phyloP scores from a whole-genome alignment of 139 green algal genomes.

The Zygnema circumcarinatum region DNA sequence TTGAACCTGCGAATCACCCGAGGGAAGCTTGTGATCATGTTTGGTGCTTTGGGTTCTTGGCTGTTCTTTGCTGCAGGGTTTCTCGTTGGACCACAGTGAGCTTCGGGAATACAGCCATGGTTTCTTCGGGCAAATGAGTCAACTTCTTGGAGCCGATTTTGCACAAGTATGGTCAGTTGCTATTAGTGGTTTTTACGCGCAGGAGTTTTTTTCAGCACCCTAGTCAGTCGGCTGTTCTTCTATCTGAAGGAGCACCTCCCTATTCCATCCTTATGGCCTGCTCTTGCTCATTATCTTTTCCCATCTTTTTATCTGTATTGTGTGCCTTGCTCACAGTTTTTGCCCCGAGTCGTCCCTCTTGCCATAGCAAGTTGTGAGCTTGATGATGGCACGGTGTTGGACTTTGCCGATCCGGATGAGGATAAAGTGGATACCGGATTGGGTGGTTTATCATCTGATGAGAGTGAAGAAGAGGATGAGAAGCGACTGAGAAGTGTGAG shows the following conservation, averaged over 20 bases:
- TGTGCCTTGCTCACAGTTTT: slow-evolving; percentile 55
- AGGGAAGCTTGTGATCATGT: no score
- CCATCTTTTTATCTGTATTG: neutral
- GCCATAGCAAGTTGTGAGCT: slow-evolving; percentile 65
- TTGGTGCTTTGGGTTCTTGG: no score
- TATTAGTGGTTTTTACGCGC: no score
- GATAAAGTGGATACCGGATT: neutral
- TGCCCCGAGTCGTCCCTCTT: slow-evolving; percentile 65
- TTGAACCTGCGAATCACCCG: no score
- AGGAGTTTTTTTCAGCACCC: no score
- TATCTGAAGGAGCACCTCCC: no score
- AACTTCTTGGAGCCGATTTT: slow-evolving; percentile 66
- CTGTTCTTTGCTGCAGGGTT: slow-evolving; percentile 60
- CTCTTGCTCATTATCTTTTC: neutral
- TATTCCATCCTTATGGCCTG: slow-evolving; percentile 1
- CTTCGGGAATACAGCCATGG: slow-evolving; percentile 79
- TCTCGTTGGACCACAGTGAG: slow-evolving; percentile 66
- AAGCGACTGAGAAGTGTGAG: slow-evolving; percentile 25
- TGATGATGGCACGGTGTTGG: slow-evolving; percentile 66
- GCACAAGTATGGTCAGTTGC: slow-evolving; percentile 36
- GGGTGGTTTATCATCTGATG: slow-evolving; percentile 38
- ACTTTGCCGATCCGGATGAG: slow-evolving; percentile 36
- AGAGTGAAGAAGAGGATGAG: slow-evolving; percentile 58
- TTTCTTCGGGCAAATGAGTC: slow-evolving; percentile 66
- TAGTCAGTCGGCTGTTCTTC: no score